Percentiles rank a stretch among this genome's conserved stretches.
Conservation (phyloP, 768 basidiomycete species). For the Tricholoma matsutake region DNA sequence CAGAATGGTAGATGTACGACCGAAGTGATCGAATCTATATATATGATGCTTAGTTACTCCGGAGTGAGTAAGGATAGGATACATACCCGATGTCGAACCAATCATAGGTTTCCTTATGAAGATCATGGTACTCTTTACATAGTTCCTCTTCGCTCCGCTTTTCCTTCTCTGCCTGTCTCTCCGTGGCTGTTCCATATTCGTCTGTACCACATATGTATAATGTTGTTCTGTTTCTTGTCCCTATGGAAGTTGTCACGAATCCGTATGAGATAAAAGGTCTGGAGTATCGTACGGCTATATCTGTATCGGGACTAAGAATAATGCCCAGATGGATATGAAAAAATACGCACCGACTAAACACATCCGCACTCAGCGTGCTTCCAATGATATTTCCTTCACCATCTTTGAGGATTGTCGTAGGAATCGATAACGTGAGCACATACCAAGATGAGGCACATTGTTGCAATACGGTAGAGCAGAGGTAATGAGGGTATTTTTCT, state of each 20-base stretch:
- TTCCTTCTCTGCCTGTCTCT: slow-evolving; percentile 94
- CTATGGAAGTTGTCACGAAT: slow-evolving; percentile 20
- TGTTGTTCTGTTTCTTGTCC: slow-evolving; percentile 82
- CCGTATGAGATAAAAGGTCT: background rate
- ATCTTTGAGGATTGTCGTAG: slow-evolving; percentile 6
- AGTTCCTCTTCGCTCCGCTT: slow-evolving; percentile 73
- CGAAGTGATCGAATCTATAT: slow-evolving; percentile 89
- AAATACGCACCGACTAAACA: slow-evolving; percentile 79
- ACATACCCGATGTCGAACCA: slow-evolving; percentile 95
- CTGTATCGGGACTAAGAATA: slow-evolving; percentile 28
- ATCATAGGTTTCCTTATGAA: slow-evolving; percentile 91
- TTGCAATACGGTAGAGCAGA: slow-evolving; percentile 96
- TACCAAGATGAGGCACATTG: slow-evolving; percentile 94
- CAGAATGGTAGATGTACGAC: slow-evolving; percentile 84
- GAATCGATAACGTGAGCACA: slow-evolving; percentile 19
- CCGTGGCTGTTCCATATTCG: slow-evolving; percentile 99
- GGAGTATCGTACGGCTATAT: slow-evolving; percentile 48
- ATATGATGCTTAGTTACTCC: slow-evolving; percentile 3
- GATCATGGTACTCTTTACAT: slow-evolving; percentile 86
- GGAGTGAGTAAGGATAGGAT: background rate
- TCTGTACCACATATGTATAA: slow-evolving; percentile 98
- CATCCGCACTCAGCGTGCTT: slow-evolving; percentile 95
- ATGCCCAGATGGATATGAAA: background rate
- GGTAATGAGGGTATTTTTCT: slow-evolving; percentile 87
- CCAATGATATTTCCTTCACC: slow-evolving; percentile 82